These are phyloP conservation scores for Amniculicola lignicola DNA, from an alignment of 495 filamentous ascomycete genomes.

Conservation along the genomic window DNA sequence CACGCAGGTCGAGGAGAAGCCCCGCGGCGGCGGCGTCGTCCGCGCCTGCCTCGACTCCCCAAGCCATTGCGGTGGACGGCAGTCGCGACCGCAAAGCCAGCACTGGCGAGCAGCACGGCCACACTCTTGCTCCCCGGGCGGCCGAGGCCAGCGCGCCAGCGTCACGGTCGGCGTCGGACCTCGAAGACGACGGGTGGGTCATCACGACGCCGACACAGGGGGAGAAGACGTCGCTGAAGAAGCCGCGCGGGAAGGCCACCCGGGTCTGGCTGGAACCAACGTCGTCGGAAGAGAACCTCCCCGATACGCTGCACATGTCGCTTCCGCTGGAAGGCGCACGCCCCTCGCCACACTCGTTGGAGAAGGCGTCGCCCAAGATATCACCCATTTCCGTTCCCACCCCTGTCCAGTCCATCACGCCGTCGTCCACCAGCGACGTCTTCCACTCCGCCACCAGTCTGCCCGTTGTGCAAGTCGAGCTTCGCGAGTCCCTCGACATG, in stretches of 20 bases:
- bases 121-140: constrained; percentile 14
- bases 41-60: neutral
- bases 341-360: constrained; percentile 23
- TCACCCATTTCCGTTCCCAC: no score
- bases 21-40: constrained; percentile 17
- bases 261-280: constrained; percentile 43
- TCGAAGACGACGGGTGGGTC: constrained; percentile 38
- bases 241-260: constrained; percentile 30
- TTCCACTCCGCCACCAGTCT: constrained; percentile 50
- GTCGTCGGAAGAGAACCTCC: constrained; percentile 46
- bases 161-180: constrained; percentile 27
- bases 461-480: constrained; percentile 50
- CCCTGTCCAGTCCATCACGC: constrained; percentile 44
- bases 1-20: constrained; percentile 19
- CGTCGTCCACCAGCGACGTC: constrained; percentile 39
- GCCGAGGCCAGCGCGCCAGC: constrained; percentile 2
- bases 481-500: constrained; percentile 29
- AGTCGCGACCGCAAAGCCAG: constrained; percentile 15
- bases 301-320: constrained; percentile 38
- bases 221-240: constrained; percentile 14
- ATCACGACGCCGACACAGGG: constrained; percentile 25
- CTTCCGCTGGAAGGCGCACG: constrained; percentile 45
- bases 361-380: constrained; percentile 32
- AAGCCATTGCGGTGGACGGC: neutral
- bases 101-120: constrained; percentile 19